These are phyloP conservation scores for Boechera retrofracta DNA, from an alignment of 345 rosid species.

Conservation along the genomic window DNA sequence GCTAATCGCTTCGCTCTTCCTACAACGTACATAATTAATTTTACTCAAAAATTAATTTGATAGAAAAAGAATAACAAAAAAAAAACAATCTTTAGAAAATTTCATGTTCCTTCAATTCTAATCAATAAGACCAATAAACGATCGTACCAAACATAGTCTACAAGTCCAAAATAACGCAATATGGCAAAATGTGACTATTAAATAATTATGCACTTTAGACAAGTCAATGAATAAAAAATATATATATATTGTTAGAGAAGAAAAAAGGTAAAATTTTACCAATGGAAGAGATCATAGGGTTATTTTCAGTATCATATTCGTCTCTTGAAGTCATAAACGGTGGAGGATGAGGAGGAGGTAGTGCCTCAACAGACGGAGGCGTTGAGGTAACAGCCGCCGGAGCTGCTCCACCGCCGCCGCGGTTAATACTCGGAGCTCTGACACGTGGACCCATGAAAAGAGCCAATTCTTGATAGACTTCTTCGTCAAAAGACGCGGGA, in stretches of 20 bases:
- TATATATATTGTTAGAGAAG: not conserved
- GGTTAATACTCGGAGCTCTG: constrained; percentile 52
- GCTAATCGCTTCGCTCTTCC: constrained; percentile 71
- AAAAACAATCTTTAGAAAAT: not conserved
- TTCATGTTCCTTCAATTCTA: constrained; percentile 11
- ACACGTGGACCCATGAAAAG: constrained; percentile 90
- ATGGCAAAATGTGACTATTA: constrained; percentile 31
- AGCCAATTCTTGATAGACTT: constrained; percentile 90
- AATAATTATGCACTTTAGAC: constrained; percentile 7
- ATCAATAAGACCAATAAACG: constrained; percentile 13
- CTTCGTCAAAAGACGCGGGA: constrained; percentile 97
- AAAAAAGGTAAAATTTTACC: constrained; percentile 30
- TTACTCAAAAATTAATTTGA: not conserved
- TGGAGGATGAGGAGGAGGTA: constrained; percentile 64
- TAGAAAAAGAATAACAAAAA: not conserved
- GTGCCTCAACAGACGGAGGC: constrained; percentile 35
- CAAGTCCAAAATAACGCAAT: constrained; percentile 20
- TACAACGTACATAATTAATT: constrained; percentile 33
- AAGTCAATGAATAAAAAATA: constrained; percentile 24
- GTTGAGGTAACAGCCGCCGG: constrained; percentile 11
- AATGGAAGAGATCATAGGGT: constrained; percentile 26
- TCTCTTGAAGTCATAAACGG: constrained; percentile 39
- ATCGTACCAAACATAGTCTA: constrained; percentile 29
- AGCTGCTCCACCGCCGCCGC: constrained; percentile 32
- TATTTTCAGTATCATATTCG: constrained; percentile 22